phyloP scores from a whole-genome alignment of 331 rosid species.

The Saraca asoca region DNA sequence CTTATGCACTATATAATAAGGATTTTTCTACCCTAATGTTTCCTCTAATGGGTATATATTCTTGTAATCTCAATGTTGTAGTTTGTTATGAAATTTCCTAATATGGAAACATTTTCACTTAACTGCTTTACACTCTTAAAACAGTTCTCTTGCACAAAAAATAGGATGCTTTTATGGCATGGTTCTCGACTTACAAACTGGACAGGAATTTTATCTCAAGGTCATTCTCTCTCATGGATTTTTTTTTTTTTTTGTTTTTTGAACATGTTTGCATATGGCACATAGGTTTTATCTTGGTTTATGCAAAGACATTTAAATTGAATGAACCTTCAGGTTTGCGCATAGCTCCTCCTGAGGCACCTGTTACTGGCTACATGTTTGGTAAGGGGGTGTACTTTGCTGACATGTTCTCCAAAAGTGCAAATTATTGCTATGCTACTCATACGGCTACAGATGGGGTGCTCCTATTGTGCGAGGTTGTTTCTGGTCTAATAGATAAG shows the following conservation, averaged over 20 bases:
- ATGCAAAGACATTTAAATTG: slow-evolving; percentile 12
- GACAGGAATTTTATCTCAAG: slow-evolving; percentile 97
- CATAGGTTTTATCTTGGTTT: slow-evolving; percentile 10
- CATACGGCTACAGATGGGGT: slow-evolving; percentile 58
- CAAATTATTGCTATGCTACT: slow-evolving; percentile 82
- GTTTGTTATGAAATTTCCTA: slow-evolving; percentile 12
- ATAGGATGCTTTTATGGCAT: slow-evolving; percentile 95
- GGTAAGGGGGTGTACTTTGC: slow-evolving; percentile 97
- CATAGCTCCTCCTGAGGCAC: slow-evolving; percentile 99
- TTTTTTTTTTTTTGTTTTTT: slow-evolving; percentile 14
- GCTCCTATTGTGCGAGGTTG: slow-evolving; percentile 95
- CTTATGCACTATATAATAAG: slow-evolving; percentile 27
- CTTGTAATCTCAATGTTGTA: slow-evolving; percentile 8
- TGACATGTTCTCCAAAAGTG: slow-evolving; percentile 99
- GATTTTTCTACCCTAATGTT: slow-evolving; percentile 18
- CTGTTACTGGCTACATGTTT: slow-evolving; percentile 92
- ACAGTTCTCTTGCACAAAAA: slow-evolving; percentile 69
- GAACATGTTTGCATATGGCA: slow-evolving; percentile 14
- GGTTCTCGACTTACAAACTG: slow-evolving; percentile 97
- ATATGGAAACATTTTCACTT: slow-evolving; percentile 25
- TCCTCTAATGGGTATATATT: background rate
- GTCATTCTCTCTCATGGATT: slow-evolving; percentile 43
- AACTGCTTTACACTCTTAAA: slow-evolving; percentile 22
- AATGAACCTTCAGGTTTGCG: slow-evolving; percentile 68
- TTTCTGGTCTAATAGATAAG: slow-evolving; percentile 27